Evolutionary conservation across 176 grass and related monocot species (phyloP), one percentile per base, ranked within the genome.

Genomic region (Musa schizocarpa): DNA sequence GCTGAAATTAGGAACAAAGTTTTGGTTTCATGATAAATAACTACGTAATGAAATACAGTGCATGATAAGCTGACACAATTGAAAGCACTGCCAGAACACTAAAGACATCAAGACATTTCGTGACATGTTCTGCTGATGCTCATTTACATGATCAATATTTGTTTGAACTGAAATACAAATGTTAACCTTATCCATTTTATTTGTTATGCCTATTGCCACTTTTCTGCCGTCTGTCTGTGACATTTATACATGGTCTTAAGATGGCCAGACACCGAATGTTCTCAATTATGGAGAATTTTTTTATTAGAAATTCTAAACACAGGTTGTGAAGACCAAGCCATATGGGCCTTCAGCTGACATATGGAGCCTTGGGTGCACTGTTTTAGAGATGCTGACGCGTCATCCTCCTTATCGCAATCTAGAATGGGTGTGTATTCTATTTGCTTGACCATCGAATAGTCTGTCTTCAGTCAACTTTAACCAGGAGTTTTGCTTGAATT

Each of bases 291-390:
- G 53, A 26, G 11, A 54, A 2, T 24, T 53, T 73, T 63, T 76
- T 13, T 8, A 49, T 52, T 72, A 11, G 20, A 76, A 43, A 10
- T 50, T 76, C 11, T 51, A 11, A 63, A 64, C 58, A 74, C 74
- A 86, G 76, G 76, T 86, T 68, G 53, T 65, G 20, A 65, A 80
- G 13, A 71, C 23, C 19, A 69, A 74, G 26, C 84, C 79, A 0
- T 82, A 86, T 48, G 79, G 75, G 17, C 63, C 29, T 61, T 86
- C 83, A 51, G 78, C 81, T 25, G 84, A 86, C n/a, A 86, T 78
- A 27, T 86, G 84, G 25, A 82, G 64, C 50, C 84, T 82, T 56
- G 75, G 84, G 11, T 82, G 79, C 70, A 82, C 79, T 48, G 75
- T 82, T 14, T 7, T 86, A 75, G 75, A 86, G 71, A 82, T 79